phyloP scores from a whole-genome alignment of 148 eudicot genomes.

The Vaccinium macrocarpon region DNA sequence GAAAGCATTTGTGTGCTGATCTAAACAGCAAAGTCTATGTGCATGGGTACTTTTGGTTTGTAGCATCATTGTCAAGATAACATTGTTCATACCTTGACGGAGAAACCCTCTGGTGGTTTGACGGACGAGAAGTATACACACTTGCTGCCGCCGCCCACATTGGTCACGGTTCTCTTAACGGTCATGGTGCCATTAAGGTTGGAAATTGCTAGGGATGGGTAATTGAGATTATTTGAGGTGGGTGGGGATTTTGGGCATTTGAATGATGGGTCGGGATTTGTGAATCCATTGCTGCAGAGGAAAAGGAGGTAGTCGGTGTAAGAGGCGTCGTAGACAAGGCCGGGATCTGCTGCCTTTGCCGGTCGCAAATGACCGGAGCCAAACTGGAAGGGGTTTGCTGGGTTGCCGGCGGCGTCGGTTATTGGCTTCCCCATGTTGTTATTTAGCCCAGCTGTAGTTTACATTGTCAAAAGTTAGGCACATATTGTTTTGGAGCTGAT shows the following conservation, averaged over 20 bases:
- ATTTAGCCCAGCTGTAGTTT: conserved; percentile 49
- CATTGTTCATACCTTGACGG: conserved; percentile 45
- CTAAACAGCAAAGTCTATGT: neutral
- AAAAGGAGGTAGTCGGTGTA: conserved; percentile 69
- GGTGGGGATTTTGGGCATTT: conserved; percentile 57
- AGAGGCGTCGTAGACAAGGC: conserved; percentile 79
- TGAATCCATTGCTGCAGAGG: conserved; percentile 51
- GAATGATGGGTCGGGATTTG: conserved; percentile 37
- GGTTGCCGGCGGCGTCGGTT: conserved; percentile 49
- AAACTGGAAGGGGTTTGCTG: conserved; percentile 71
- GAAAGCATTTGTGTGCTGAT: neutral
- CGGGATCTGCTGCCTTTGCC: conserved; percentile 79
- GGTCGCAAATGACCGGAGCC: conserved; percentile 89
- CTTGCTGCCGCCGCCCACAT: conserved; percentile 49
- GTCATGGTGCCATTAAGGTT: conserved; percentile 45
- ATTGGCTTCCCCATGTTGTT: conserved; percentile 52
- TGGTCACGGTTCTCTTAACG: conserved; percentile 56
- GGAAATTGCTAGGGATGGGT: conserved; percentile 69
- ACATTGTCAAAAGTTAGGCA: neutral
- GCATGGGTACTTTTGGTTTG: neutral
- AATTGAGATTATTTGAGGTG: conserved; percentile 44
- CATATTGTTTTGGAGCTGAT: neutral
- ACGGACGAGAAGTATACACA: conserved; percentile 45
- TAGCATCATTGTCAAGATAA: neutral
- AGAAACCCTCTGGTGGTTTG: conserved; percentile 55